Base-by-base conservation (phyloP, 2,329 filamentous ascomycete species). In the Venturia oleaginea region DNA sequence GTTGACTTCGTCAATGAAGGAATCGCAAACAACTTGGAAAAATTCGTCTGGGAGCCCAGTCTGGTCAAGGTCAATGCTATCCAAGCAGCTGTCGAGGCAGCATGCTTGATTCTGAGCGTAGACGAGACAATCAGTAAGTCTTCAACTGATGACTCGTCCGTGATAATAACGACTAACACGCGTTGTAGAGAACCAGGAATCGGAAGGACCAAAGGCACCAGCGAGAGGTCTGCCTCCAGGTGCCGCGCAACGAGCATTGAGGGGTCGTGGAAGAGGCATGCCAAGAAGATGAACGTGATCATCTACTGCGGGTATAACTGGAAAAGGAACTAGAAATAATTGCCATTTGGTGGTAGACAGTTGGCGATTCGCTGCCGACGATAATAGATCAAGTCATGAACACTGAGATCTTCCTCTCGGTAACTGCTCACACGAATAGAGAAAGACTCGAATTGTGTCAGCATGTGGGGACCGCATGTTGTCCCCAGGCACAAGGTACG, bases 41-140 rank as follows among this genome's bases (percentile, higher is more conserved):
- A 85, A 65, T 99, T 97, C 76, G 94, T 99, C 51, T 99, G 94
- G 94, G 94, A 99, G 79, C 94, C 94, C 6, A 89, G 90, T 59
- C 81, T 97, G 68, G 90, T 99, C 74, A 99, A 99, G 86, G 83
- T 95, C 76, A 99, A 99, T 77, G 94, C 94, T 69, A 89, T 99
- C 68, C 92, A 96, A 80, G 93, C 94, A 24, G 94, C 94, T 62
- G 92, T 92, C 38, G 94, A 99, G 79, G 94, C 94, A 27, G 90
- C 89, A 70, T 99, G 94, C 80, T 79, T 99, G 80, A 97, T 99
- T 70, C 80, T 99, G 72, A 89, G 91, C 71, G 94, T 99, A 65
- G 94, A 99, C 74, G 94, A 99, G 85, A 99, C 94, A 40, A 97
- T 99, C 78, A 92, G 87, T 84, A 79, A 71, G 81, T 74, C 63